A percentile compares a stretch with the other conserved stretches of the same genome.
Conservation (phyloP, 2,329 filamentous ascomycete genomes). For the Colletotrichum somersetense region DNA sequence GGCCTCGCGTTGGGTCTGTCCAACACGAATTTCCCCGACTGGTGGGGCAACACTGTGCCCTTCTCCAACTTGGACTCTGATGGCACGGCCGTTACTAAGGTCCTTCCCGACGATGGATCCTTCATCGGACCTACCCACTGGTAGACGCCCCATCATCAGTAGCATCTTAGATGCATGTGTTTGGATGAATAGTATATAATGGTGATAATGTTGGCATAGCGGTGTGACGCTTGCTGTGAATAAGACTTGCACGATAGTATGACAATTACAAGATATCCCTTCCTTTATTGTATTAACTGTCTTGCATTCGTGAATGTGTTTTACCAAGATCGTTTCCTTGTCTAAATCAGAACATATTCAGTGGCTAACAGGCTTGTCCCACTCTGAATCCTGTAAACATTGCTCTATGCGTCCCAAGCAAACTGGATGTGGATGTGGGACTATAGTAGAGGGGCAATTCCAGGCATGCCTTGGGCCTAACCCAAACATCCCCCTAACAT, state of each 20-base stretch:
- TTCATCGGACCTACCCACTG: slow-evolving; percentile 48
- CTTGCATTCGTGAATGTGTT: too few relatives aligned
- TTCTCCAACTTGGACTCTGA: slow-evolving; percentile 50
- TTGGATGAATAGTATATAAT: slow-evolving; percentile 2
- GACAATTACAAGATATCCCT: slow-evolving; percentile 17
- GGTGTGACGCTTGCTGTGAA: not conserved
- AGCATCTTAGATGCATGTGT: not conserved
- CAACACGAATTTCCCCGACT: slow-evolving; percentile 58
- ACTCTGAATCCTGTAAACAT: not conserved
- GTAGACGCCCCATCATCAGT: slow-evolving; percentile 33
- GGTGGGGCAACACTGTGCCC: slow-evolving; percentile 63
- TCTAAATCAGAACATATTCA: too few relatives aligned
- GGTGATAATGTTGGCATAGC: not conserved
- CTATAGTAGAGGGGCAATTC: not conserved
- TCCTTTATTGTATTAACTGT: not conserved
- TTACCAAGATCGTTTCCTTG: not conserved
- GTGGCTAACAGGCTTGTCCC: not conserved
- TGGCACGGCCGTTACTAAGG: slow-evolving; percentile 47
- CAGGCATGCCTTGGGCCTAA: not conserved
- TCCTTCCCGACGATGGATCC: slow-evolving; percentile 46
- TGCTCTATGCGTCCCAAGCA: not conserved
- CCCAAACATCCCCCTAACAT: too few relatives aligned
- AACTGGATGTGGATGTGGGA: not conserved
- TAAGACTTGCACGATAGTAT: not conserved
- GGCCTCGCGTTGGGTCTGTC: slow-evolving; percentile 61